Conservation (phyloP, 2,329 filamentous ascomycete species). For the Bipolaris cookei region DNA sequence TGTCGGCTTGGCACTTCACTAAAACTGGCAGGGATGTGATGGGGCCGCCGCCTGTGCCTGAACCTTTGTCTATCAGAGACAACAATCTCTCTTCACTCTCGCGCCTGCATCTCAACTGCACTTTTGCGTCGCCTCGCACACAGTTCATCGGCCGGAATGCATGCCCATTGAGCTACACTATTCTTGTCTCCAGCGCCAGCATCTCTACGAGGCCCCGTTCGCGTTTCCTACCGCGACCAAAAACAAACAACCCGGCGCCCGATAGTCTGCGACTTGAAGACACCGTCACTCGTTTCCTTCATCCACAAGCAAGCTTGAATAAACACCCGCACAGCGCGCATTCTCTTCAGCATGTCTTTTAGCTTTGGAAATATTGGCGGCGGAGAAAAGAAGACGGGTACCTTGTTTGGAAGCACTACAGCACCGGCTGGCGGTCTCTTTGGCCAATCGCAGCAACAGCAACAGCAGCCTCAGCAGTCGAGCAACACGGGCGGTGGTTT, state of each 20-base stretch:
- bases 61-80: conserved; percentile 25
- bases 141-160: conserved; percentile 15
- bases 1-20: conserved; percentile 26
- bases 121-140: conserved; percentile 10
- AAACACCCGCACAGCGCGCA: background rate
- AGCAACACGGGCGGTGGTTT: conserved; percentile 24
- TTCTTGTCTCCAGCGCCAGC: background rate
- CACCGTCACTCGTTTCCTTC: conserved; percentile 5
- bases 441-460: conserved; percentile 43
- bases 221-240: conserved; percentile 25
- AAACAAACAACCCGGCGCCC: conserved; percentile 22
- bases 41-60: conserved; percentile 21
- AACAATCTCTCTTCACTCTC: conserved; percentile 15
- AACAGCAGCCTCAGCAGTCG: conserved; percentile 17
- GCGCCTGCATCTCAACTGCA: conserved; percentile 15
- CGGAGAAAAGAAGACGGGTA: conserved; percentile 46
- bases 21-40: conserved; percentile 20
- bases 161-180: conserved; percentile 16
- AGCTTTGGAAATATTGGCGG: conserved; percentile 36
- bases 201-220: conserved; percentile 5
- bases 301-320: background rate
- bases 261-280: conserved; percentile 5
- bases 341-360: conserved; percentile 37
- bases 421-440: conserved; percentile 51
- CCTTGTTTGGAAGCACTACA: conserved; percentile 46